These are phyloP conservation scores for Fusarium cicatricum DNA, from an alignment of 2,329 filamentous ascomycete species.

Conservation along the genomic window DNA sequence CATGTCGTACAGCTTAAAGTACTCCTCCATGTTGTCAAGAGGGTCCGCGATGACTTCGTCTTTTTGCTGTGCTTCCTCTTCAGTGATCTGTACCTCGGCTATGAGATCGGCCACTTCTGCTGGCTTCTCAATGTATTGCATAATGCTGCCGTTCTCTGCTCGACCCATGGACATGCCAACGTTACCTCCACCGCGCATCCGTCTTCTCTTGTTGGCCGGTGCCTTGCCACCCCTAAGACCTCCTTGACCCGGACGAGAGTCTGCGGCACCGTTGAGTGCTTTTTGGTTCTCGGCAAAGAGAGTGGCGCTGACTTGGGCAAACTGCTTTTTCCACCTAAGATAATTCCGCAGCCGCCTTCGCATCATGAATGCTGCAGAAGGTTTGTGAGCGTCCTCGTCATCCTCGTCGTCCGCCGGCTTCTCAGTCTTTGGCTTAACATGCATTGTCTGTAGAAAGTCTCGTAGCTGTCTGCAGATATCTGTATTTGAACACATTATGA, in stretches of 20 bases:
- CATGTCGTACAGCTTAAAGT: constrained; percentile 91
- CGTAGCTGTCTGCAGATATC: constrained; percentile 86
- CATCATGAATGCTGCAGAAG: constrained; percentile 90
- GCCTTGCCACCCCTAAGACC: constrained; percentile 65
- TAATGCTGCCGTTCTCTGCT: constrained; percentile 76
- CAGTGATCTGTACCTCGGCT: constrained; percentile 82
- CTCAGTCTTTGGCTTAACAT: constrained; percentile 68
- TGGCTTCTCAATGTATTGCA: constrained; percentile 83
- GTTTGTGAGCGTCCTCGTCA: constrained; percentile 63
- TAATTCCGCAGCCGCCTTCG: constrained; percentile 86
- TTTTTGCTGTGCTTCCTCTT: constrained; percentile 78
- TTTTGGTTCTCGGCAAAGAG: constrained; percentile 84
- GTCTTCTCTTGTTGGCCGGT: constrained; percentile 84
- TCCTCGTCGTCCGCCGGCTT: constrained; percentile 50
- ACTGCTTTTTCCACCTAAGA: constrained; percentile 88
- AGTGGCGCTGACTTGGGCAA: constrained; percentile 82
- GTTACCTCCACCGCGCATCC: constrained; percentile 80
- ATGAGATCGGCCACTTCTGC: constrained; percentile 83
- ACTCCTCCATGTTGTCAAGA: constrained; percentile 90
- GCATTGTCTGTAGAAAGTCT: constrained; percentile 92
- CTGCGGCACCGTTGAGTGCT: constrained; percentile 72
- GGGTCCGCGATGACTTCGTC: constrained; percentile 78
- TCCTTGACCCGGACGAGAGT: constrained; percentile 57
- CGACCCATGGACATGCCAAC: constrained; percentile 66
- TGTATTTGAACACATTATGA: constrained; percentile 95